phyloP scores from a whole-genome alignment of 768 basidiomycete species.

The Pholiota microspora region DNA sequence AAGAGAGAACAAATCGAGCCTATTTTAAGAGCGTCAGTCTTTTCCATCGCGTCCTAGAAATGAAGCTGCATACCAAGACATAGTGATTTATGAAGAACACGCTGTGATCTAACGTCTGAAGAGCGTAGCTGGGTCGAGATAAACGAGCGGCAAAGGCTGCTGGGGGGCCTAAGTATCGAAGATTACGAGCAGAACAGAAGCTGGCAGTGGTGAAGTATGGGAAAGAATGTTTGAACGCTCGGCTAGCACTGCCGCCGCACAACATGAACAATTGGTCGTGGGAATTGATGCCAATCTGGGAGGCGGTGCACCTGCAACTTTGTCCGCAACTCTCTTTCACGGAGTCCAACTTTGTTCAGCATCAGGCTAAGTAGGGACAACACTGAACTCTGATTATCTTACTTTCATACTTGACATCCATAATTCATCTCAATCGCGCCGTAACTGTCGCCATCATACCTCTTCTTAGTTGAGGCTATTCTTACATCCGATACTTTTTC shows the following conservation, averaged over 20 bases:
- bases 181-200: not conserved
- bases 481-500: too few relatives aligned
- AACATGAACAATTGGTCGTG: not conserved
- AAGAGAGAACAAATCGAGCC: slow-evolving; percentile 43
- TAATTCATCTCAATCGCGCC: too few relatives aligned
- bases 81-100: not conserved
- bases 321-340: too few relatives aligned
- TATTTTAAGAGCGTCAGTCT: slow-evolving; percentile 15
- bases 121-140: not conserved
- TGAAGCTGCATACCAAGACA: slow-evolving; percentile 2
- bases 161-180: not conserved
- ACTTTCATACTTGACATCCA: too few relatives aligned
- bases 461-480: too few relatives aligned
- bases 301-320: not conserved
- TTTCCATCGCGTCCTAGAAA: not conserved
- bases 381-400: too few relatives aligned
- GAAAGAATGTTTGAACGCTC: not conserved
- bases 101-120: not conserved
- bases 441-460: too few relatives aligned
- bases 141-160: not conserved
- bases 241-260: not conserved
- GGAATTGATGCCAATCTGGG: too few relatives aligned
- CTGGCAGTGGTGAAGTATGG: not conserved
- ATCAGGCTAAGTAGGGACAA: too few relatives aligned
- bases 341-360: too few relatives aligned